Conservation (phyloP, 371 early-diverging fungal genomes). For the Rhizopus sp. region DNA sequence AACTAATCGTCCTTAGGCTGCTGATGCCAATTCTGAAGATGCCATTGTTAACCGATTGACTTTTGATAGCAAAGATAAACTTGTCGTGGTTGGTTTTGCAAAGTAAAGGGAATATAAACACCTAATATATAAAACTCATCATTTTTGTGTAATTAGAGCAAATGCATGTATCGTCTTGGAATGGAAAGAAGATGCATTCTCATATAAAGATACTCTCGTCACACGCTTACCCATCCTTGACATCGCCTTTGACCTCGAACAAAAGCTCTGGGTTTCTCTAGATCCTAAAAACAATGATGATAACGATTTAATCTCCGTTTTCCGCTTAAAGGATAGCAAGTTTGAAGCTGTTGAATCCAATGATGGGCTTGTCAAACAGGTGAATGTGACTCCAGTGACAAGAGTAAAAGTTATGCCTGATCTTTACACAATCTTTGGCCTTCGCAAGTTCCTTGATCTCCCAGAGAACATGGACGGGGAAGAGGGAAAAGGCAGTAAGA, state of each 20-base stretch:
- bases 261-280: slow-evolving; percentile 36
- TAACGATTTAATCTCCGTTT: slow-evolving; percentile 21
- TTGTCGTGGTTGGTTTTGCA: slow-evolving; percentile 40
- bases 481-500: slow-evolving; percentile 27
- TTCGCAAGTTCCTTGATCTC: slow-evolving; percentile 56
- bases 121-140: background rate
- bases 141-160: slow-evolving; percentile 16
- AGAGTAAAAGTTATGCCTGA: slow-evolving; percentile 49
- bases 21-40: slow-evolving; percentile 45
- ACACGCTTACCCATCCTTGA: slow-evolving; percentile 31
- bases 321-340: slow-evolving; percentile 16
- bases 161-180: slow-evolving; percentile 36
- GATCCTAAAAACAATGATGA: slow-evolving; percentile 22
- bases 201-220: slow-evolving; percentile 32
- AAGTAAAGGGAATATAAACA: slow-evolving; percentile 22
- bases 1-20: slow-evolving; percentile 20
- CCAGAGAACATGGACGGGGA: slow-evolving; percentile 34
- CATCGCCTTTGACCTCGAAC: slow-evolving; percentile 31
- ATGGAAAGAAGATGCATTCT: slow-evolving; percentile 30
- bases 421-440: slow-evolving; percentile 53
- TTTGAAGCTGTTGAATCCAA: slow-evolving; percentile 12
- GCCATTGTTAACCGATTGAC: slow-evolving; percentile 33
- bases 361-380: slow-evolving; percentile 34
- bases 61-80: slow-evolving; percentile 23
- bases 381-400: slow-evolving; percentile 45